Conservation (phyloP, 139 green algal species). For the Chlamydomonas schloesseri region DNA sequence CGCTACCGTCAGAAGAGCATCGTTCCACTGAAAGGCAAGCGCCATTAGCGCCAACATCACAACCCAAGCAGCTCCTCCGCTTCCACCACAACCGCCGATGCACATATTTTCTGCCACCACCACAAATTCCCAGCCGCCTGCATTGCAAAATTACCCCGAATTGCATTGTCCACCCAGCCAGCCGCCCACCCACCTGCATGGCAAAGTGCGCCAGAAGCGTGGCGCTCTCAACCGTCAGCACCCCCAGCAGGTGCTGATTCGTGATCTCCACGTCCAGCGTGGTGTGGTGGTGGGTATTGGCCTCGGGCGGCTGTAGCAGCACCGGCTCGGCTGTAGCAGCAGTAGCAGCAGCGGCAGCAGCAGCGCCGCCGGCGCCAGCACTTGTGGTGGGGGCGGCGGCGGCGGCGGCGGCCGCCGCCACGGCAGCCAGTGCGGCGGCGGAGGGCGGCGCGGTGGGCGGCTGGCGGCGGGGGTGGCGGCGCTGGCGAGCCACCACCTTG, state of each 20-base stretch:
- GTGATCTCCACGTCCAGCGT: conserved; percentile 56
- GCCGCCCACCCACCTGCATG: conserved; percentile 44
- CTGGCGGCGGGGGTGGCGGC: not conserved
- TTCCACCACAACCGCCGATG: too few species aligned
- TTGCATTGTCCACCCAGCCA: too few species aligned
- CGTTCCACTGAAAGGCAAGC: too few species aligned
- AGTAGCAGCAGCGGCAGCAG: not conserved
- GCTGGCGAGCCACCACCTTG: conserved; percentile 40
- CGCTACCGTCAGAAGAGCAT: too few species aligned
- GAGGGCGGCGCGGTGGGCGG: not conserved
- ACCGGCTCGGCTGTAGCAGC: too few species aligned
- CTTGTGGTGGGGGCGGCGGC: not conserved
- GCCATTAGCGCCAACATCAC: too few species aligned
- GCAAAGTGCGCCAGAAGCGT: conserved; percentile 60
- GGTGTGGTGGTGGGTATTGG: not conserved
- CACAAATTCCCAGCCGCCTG: too few species aligned
- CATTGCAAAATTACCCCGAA: too few species aligned
- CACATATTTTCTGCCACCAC: too few species aligned
- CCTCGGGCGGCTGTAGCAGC: not conserved
- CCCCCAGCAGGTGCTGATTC: conserved; percentile 63
- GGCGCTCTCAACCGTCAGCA: conserved; percentile 57
- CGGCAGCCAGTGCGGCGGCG: not conserved
- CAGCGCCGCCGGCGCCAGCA: not conserved
- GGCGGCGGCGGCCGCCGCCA: not conserved
- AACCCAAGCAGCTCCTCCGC: too few species aligned